A percentile compares a stretch with the other conserved stretches of the same genome.
Conservation (phyloP, 768 basidiomycete species). For the Boletus sensibilis region DNA sequence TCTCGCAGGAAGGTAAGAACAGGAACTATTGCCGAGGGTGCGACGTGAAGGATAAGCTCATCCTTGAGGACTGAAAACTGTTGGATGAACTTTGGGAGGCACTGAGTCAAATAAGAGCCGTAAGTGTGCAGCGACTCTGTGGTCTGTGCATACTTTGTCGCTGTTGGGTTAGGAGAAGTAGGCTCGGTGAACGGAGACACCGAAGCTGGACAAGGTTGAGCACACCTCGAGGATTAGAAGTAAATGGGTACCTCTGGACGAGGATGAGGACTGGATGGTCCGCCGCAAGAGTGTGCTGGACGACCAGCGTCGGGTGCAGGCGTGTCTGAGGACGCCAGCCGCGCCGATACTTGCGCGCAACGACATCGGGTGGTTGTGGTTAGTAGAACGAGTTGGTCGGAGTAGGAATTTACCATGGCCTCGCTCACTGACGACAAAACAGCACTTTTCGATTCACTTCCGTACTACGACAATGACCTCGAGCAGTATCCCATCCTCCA, state of each 20-base stretch:
- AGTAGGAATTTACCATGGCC: conserved; percentile 34
- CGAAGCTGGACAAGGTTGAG: conserved; percentile 46
- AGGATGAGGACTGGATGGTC: conserved; percentile 46
- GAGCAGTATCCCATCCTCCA: conserved; percentile 69
- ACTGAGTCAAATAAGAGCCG: conserved; percentile 90
- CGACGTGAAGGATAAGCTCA: conserved; percentile 86
- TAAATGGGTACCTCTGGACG: conserved; percentile 44
- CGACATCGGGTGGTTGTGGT: conserved; percentile 36
- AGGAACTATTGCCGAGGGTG: conserved; percentile 78
- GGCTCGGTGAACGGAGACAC: conserved; percentile 83
- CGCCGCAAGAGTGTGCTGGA: conserved; percentile 34
- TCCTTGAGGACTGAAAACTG: conserved; percentile 98
- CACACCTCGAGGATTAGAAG: not conserved
- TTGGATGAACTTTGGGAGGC: conserved; percentile 95
- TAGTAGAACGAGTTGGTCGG: conserved; percentile 17
- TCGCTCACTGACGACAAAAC: conserved; percentile 12
- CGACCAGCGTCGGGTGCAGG: conserved; percentile 35
- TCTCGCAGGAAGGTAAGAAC: conserved; percentile 92
- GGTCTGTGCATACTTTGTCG: conserved; percentile 66
- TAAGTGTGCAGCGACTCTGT: conserved; percentile 84
- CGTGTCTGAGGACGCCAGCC: conserved; percentile 42
- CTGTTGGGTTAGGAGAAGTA: conserved; percentile 83
- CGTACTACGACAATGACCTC: conserved; percentile 93
- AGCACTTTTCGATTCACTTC: conserved; percentile 75
- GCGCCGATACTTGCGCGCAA: conserved; percentile 46